Base-by-base conservation (phyloP, 2,329 filamentous ascomycete genomes). In the Drechslerella dactyloides region DNA sequence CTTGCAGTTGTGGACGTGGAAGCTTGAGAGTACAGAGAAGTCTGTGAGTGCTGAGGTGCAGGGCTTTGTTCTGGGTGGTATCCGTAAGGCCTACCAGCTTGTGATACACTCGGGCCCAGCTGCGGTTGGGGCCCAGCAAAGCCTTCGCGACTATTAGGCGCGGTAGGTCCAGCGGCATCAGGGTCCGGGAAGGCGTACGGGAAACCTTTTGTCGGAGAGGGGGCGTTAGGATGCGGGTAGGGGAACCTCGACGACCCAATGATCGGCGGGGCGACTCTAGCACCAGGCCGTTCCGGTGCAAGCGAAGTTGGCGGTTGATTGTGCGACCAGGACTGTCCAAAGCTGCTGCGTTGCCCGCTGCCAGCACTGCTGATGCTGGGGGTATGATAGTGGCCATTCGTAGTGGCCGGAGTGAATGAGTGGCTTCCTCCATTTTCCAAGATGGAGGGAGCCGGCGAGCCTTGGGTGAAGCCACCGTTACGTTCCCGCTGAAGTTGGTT, bases 171-270 rank as follows among this genome's bases (percentile, higher is more conserved):
- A 15, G 70, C 75, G 69, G 76, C 74, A 17, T 76, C 75, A 24
- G 76, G 76, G 57, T 77, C 76, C n/a, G 76, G 76, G 64, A 77
- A 77, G 59, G 76, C 76, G 64, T 76, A 77, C 15, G 76, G 75
- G 58, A 75, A 76, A 66, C 76, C 76, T 21, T 77, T 77, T 15
- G 75, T 76, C 23, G 76, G 76, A 42, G 75, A 76, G 46, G 76
- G 75, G 35, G 76, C 76, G 64, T 77, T 77, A 8, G 76, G 76
- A 52, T 77, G 76, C 24, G 76, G 75, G 53, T 76, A 77, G 11
- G 76, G 75, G 48, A 75, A 77, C 60, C 76, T 73, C 0, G 75
- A 73, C 46, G 75, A 74, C 27, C 75, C 76, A 50, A 75, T 74
- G 51, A 77, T 77, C 44, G 76, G 76, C 27, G 76, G 76, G 4